Evolutionary conservation across 2,329 filamentous ascomycete genomes (phyloP).

Genomic region (Ceratocystis variospora): DNA sequence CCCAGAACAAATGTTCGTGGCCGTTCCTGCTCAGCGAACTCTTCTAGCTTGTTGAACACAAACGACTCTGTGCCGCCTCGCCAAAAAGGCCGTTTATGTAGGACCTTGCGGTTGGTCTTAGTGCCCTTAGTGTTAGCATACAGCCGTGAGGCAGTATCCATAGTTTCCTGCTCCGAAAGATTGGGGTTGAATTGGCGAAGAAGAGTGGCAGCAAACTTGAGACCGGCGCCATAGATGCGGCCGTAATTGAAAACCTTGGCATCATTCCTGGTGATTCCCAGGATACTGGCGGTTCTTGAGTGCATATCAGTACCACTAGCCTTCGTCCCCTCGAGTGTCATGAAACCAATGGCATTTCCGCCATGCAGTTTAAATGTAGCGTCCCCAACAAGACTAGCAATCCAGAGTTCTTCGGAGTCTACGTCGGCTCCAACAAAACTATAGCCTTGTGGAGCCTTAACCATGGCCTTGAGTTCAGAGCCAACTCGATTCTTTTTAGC

Average conservation of each 20-base stretch:
- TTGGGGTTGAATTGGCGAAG: slow-evolving; percentile 85
- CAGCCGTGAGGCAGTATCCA: slow-evolving; percentile 59
- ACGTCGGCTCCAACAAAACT: slow-evolving; percentile 94
- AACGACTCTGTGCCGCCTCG: slow-evolving; percentile 92
- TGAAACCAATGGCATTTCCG: slow-evolving; percentile 94
- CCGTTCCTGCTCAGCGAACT: slow-evolving; percentile 88
- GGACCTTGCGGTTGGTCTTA: slow-evolving; percentile 59
- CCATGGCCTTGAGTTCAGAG: slow-evolving; percentile 94
- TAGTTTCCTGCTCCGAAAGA: slow-evolving; percentile 66
- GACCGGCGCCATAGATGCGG: slow-evolving; percentile 91
- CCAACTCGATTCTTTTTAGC: slow-evolving; percentile 93
- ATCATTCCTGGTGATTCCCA: slow-evolving; percentile 87
- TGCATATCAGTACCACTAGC: slow-evolving; percentile 86
- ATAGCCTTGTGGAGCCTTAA: slow-evolving; percentile 79
- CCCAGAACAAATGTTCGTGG: slow-evolving; percentile 85
- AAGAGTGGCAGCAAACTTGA: slow-evolving; percentile 83
- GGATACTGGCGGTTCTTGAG: slow-evolving; percentile 78
- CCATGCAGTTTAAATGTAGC: slow-evolving; percentile 90
- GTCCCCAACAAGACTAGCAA: slow-evolving; percentile 87
- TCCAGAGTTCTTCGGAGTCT: slow-evolving; percentile 96
- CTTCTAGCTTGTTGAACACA: slow-evolving; percentile 95
- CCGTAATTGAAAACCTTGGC: slow-evolving; percentile 99
- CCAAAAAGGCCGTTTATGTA: slow-evolving; percentile 75
- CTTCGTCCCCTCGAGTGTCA: slow-evolving; percentile 96
- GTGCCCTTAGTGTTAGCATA: slow-evolving; percentile 84